A percentile compares a stretch with the other conserved stretches of the same genome.
These are phyloP conservation scores for Artomyces pyxidatus DNA, from an alignment of 768 basidiomycete species.

Conservation along the genomic window DNA sequence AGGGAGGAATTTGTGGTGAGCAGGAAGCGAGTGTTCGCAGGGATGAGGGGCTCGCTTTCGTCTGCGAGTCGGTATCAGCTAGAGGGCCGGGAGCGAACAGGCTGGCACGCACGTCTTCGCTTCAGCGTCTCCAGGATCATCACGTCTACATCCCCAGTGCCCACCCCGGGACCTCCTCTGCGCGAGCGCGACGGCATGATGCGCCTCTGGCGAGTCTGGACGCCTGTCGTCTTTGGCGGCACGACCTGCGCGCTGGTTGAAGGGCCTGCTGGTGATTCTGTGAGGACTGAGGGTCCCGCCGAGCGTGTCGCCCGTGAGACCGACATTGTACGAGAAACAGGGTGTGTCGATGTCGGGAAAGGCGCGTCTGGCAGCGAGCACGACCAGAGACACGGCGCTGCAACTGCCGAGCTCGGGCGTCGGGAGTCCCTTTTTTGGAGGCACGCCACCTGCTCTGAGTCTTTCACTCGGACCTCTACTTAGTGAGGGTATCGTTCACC, in stretches of 20 bases:
- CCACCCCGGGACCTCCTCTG: constrained; percentile 74
- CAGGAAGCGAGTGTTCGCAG: constrained; percentile 54
- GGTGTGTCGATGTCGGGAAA: too few relatives aligned
- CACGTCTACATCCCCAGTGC: constrained; percentile 69
- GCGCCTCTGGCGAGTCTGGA: constrained; percentile 56
- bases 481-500: too few relatives aligned
- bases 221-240: background rate
- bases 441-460: too few relatives aligned
- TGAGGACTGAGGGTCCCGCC: background rate
- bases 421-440: too few relatives aligned
- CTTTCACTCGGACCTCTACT: too few relatives aligned
- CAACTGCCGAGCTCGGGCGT: too few relatives aligned
- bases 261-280: constrained; percentile 6
- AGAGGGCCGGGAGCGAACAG: background rate
- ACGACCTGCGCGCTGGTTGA: background rate
- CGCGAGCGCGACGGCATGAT: constrained; percentile 76
- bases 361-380: background rate
- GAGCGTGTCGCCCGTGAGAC: background rate
- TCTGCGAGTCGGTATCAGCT: constrained; percentile 29
- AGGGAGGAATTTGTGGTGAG: constrained; percentile 64
- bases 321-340: too few relatives aligned
- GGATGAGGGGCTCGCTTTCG: constrained; percentile 67
- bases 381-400: background rate
- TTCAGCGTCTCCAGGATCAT: constrained; percentile 80
- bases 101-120: constrained; percentile 54